phyloP scores from a whole-genome alignment of 495 filamentous ascomycete species.

The Hypoxylon cercidicola region DNA sequence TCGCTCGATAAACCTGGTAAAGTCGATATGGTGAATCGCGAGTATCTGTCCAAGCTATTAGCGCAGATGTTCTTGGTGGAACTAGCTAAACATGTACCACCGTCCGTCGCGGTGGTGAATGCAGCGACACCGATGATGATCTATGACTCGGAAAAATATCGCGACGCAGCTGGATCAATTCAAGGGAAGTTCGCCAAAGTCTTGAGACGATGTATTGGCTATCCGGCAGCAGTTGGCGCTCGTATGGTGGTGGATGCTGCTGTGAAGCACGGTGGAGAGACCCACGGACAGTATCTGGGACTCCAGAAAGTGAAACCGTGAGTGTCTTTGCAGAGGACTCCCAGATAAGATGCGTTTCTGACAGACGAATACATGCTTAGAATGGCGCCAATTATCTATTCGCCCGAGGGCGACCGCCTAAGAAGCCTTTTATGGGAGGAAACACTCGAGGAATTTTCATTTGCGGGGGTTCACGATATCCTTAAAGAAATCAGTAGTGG shows the following conservation, averaged over 20 bases:
- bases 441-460: conserved; percentile 32
- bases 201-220: not conserved
- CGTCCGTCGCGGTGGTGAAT: not conserved
- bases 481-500: not conserved
- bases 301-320: conserved; percentile 31
- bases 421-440: conserved; percentile 31
- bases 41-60: conserved; percentile 61
- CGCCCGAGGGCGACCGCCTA: conserved; percentile 7
- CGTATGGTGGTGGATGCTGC: conserved; percentile 29
- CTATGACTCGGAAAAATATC: not conserved
- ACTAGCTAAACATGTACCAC: conserved; percentile 44
- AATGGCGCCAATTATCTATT: conserved; percentile 12
- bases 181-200: not conserved
- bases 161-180: not conserved
- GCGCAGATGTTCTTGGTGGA: conserved; percentile 59
- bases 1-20: conserved; percentile 47
- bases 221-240: conserved; percentile 9
- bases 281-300: conserved; percentile 36
- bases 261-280: conserved; percentile 17
- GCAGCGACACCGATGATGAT: not conserved
- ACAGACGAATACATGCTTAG: not conserved
- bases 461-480: conserved; percentile 4
- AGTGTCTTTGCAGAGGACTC: too few relatives aligned
- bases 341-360: not conserved
- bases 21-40: conserved; percentile 42